Evolutionary conservation across 1,284 basidiomycete species (phyloP).

Genomic region (Trichosporon faecale): DNA sequence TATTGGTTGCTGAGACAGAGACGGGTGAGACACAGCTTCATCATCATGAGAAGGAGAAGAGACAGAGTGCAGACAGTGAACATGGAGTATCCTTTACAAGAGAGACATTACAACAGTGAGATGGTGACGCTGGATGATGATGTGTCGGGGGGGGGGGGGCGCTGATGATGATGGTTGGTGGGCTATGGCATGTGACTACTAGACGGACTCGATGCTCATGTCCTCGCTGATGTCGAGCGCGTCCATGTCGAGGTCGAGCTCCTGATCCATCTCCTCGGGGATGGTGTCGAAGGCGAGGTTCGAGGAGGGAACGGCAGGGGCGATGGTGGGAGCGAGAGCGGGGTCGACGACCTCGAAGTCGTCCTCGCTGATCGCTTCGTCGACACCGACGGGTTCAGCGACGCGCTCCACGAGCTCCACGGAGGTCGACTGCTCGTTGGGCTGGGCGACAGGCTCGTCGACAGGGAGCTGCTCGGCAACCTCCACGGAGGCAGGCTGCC

Average conservation of each 20-base stretch:
- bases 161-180: background rate
- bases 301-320: background rate
- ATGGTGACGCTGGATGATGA: background rate
- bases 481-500: no score
- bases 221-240: slow-evolving; percentile 12
- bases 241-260: slow-evolving; percentile 9
- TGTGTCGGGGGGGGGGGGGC: background rate
- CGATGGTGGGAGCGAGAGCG: background rate
- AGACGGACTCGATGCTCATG: slow-evolving; percentile 9
- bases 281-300: background rate
- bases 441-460: background rate
- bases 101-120: background rate
- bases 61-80: background rate
- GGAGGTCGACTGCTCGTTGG: background rate
- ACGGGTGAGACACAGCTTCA: background rate
- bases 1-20: background rate
- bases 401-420: background rate
- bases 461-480: no score
- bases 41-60: background rate
- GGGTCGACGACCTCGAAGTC: slow-evolving; percentile 5
- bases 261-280: slow-evolving; percentile 7
- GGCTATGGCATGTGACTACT: background rate
- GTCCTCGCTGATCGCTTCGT: background rate
- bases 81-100: background rate
- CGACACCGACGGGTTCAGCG: background rate